These are phyloP conservation scores for Ceratocystis destructans DNA, from an alignment of 2,329 filamentous ascomycete species.

Conservation along the genomic window DNA sequence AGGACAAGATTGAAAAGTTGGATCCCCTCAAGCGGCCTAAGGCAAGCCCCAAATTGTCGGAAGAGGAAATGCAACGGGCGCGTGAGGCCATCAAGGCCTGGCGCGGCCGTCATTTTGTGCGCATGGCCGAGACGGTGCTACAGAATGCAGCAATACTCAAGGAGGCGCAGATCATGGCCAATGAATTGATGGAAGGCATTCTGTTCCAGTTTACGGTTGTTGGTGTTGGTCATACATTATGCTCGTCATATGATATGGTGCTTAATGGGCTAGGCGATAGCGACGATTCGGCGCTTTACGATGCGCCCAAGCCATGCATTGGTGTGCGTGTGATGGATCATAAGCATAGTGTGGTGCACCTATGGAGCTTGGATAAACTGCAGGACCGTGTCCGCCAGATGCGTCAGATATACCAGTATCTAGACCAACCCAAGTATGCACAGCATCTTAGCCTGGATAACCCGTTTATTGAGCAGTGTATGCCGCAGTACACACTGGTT, in stretches of 20 bases:
- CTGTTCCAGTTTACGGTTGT: slow-evolving; percentile 92
- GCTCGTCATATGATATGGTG: slow-evolving; percentile 93
- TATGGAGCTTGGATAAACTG: slow-evolving; percentile 92
- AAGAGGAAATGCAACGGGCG: slow-evolving; percentile 58
- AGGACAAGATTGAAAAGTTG: slow-evolving; percentile 68
- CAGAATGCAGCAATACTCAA: slow-evolving; percentile 81
- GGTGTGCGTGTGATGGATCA: slow-evolving; percentile 86
- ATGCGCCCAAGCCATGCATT: slow-evolving; percentile 75
- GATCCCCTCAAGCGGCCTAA: slow-evolving; percentile 49
- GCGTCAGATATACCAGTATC: slow-evolving; percentile 93
- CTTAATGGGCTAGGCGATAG: slow-evolving; percentile 83
- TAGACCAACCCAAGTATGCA: slow-evolving; percentile 87
- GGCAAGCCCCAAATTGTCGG: slow-evolving; percentile 50
- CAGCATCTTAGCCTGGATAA: slow-evolving; percentile 88
- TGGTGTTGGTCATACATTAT: slow-evolving; percentile 73
- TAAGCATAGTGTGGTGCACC: slow-evolving; percentile 67
- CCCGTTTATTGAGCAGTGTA: slow-evolving; percentile 79
- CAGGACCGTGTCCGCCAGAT: slow-evolving; percentile 77
- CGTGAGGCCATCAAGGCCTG: slow-evolving; percentile 57
- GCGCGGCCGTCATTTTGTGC: slow-evolving; percentile 74
- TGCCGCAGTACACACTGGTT: slow-evolving; percentile 82
- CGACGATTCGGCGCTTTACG: slow-evolving; percentile 65
- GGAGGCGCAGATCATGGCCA: slow-evolving; percentile 95
- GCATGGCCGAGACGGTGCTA: slow-evolving; percentile 83
- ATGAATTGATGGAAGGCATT: slow-evolving; percentile 82